Base-by-base conservation (phyloP, 805 yeast species). In the Candida coquimbonensis region DNA sequence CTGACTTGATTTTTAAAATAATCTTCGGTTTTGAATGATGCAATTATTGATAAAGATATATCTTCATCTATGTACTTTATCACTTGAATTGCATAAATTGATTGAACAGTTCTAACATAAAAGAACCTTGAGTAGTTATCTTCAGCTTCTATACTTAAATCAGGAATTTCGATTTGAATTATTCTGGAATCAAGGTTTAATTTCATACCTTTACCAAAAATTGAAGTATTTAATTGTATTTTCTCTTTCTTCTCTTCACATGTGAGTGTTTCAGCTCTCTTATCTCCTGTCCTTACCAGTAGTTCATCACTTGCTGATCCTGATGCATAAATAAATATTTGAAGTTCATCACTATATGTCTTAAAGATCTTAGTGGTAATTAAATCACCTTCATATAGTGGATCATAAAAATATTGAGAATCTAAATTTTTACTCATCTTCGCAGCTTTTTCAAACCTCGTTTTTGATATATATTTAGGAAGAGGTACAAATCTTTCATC, bases 91-190 rank as follows among this genome's bases (percentile, higher is more conserved):
- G 73, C 50, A 41, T 60, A 60, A 11, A 73, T 49, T 24, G 61
- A 62, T 8, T 53, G 49, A 9, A 58, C 58, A 0, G 78, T 72
- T 37, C 79, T 57, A 1, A 74, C 65, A 56, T 7, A 73, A 44
- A 14, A 54, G 41, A 36, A 63, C 61, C 9, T 68, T 53, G 7
- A 49, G 42, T 24, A 57, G 54, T 3, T 57, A 57, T 19, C 55
- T 50, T 7, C 48, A 34, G 5, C 59, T 42, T 1, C 63, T 50
- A 1, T 60, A 37, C 12, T 53, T 51, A 11, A 29, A 3, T 9
- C 13, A 9, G 68, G 61, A 4, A 70, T 53, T 36, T 63, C 62
- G 5, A 76, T 66, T 43, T 69, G 74, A 40, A 65, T 66, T 9
- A 76, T 73, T 2, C 68, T 59, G 3, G 72, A 66, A 5, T 64